phyloP scores from a whole-genome alignment of 148 eudicot genomes.

The Cornus suecica region DNA sequence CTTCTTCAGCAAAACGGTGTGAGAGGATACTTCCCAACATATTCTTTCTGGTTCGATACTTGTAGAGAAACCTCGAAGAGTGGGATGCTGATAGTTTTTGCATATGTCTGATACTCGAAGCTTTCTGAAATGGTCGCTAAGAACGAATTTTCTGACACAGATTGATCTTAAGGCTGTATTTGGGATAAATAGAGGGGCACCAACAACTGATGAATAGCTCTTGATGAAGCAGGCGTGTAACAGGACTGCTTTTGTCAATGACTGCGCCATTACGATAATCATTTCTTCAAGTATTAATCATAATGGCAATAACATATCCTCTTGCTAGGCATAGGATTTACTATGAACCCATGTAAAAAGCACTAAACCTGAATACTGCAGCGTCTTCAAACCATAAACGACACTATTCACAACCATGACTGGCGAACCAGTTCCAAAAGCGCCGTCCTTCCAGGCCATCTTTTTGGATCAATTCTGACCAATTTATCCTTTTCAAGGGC shows the following conservation, averaged over 20 bases:
- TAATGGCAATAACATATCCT: not conserved
- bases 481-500: not conserved
- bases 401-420: not conserved
- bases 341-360: not conserved
- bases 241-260: conserved; percentile 5
- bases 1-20: conserved; percentile 35
- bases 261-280: conserved; percentile 11
- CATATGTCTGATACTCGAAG: conserved; percentile 8
- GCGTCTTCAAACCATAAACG: not conserved
- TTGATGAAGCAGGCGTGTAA: conserved; percentile 15
- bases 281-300: not conserved
- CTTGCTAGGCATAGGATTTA: not conserved
- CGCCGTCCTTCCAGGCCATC: not conserved
- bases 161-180: conserved; percentile 19
- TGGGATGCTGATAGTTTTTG: not conserved
- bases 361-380: not conserved
- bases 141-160: conserved; percentile 7
- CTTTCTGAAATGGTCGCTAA: conserved; percentile 2
- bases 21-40: conserved; percentile 29
- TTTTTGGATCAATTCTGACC: not conserved
- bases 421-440: not conserved
- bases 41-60: conserved; percentile 18
- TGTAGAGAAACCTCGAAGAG: conserved; percentile 18
- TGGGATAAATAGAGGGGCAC: conserved; percentile 10
- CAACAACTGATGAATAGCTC: conserved; percentile 11